phyloP scores from a whole-genome alignment of 78 protist species.

The Dictyostelium firmibasis region DNA sequence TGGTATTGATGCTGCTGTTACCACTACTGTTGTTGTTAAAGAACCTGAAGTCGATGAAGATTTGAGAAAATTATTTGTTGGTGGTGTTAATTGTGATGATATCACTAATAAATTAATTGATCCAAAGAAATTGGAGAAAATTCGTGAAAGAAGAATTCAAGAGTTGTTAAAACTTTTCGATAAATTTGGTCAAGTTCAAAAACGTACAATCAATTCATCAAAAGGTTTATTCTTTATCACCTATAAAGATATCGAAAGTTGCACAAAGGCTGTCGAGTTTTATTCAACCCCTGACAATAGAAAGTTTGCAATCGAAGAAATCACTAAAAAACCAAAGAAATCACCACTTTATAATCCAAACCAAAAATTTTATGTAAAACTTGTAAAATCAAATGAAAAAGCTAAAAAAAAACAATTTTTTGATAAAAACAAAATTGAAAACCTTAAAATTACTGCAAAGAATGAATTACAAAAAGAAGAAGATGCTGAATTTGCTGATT shows the following conservation, averaged over 20 bases:
- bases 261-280: not conserved
- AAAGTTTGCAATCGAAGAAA: not conserved
- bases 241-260: not conserved
- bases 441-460: not conserved
- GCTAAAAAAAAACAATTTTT: not conserved
- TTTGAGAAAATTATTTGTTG: slow-evolving; percentile 51
- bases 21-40: not conserved
- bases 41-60: slow-evolving; percentile 5
- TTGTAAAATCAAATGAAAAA: not conserved
- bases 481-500: slow-evolving; percentile 20
- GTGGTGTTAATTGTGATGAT: slow-evolving; percentile 40
- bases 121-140: not conserved
- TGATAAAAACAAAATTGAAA: not conserved
- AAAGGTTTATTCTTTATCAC: slow-evolving; percentile 51
- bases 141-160: slow-evolving; percentile 3
- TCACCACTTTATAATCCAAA: slow-evolving; percentile 5
- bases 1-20: not conserved
- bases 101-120: not conserved
- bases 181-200: slow-evolving; percentile 22
- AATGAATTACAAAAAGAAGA: not conserved
- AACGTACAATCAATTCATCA: not conserved
- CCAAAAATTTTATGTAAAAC: slow-evolving; percentile 36
- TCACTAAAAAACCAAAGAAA: not conserved
- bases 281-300: not conserved
- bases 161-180: not conserved